These are phyloP conservation scores for Fraxinus americana DNA, from an alignment of 257 asterid species.

Conservation along the genomic window DNA sequence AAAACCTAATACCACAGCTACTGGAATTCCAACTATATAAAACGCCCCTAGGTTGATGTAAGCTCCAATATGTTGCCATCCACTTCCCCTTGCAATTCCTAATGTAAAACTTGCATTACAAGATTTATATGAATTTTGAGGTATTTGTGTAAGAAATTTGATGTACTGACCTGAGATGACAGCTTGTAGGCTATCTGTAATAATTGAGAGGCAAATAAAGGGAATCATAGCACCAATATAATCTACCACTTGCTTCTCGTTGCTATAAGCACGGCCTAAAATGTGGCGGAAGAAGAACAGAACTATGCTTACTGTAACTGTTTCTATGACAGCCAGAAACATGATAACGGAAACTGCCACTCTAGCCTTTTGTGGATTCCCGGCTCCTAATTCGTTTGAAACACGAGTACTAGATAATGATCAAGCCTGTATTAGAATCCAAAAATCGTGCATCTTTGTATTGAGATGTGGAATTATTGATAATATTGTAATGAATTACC, in stretches of 20 bases:
- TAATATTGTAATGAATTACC: conserved; percentile 27
- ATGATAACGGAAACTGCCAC: conserved; percentile 37
- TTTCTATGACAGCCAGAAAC: conserved; percentile 40
- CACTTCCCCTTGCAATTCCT: conserved; percentile 71
- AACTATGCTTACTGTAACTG: conserved; percentile 19
- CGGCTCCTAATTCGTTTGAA: conserved; percentile 72
- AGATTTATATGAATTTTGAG: not conserved
- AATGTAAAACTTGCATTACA: not conserved
- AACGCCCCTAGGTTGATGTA: conserved; percentile 54
- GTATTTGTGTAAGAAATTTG: not conserved
- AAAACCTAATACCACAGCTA: conserved; percentile 43
- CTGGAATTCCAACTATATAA: conserved; percentile 53
- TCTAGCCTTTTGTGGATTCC: conserved; percentile 49
- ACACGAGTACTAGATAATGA: conserved; percentile 49
- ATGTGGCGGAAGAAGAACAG: conserved; percentile 36
- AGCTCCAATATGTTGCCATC: conserved; percentile 66
- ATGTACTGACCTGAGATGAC: conserved; percentile 49
- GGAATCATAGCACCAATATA: conserved; percentile 55
- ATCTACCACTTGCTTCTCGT: conserved; percentile 47
- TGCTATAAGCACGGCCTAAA: conserved; percentile 47
- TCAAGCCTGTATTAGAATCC: not conserved
- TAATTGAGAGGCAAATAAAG: conserved; percentile 44
- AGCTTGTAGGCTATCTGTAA: conserved; percentile 54
- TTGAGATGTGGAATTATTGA: not conserved
- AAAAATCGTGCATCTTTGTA: not conserved